Conservation (phyloP, 805 yeast genomes). For the Saccharomycopsis vini region DNA sequence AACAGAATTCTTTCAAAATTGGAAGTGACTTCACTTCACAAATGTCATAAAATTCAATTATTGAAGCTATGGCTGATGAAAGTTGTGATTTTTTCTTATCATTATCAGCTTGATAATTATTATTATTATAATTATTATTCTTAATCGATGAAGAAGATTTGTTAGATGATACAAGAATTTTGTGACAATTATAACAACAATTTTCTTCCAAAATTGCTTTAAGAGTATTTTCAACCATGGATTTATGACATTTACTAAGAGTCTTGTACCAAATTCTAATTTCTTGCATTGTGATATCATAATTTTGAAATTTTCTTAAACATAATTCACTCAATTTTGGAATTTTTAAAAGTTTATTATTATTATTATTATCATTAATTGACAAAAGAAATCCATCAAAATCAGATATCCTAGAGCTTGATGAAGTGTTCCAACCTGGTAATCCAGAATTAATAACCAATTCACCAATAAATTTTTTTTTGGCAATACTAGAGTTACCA, state of each 20-base stretch:
- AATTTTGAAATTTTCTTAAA: constrained; percentile 12
- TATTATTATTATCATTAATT: neutral
- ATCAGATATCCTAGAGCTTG: too few species aligned
- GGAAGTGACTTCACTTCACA: constrained; percentile 12
- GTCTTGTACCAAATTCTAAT: constrained; percentile 11
- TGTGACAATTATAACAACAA: constrained; percentile 13
- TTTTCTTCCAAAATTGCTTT: constrained; percentile 3
- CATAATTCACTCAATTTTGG: constrained; percentile 17
- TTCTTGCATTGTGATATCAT: constrained; percentile 15
- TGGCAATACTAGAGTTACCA: constrained; percentile 4
- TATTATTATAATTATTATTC: neutral
- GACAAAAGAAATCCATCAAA: too few species aligned
- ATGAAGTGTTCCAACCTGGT: too few species aligned
- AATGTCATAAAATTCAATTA: constrained; percentile 17
- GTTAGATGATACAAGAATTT: neutral
- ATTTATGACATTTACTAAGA: constrained; percentile 10
- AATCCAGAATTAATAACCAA: neutral
- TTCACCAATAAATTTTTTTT: constrained; percentile 10
- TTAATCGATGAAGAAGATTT: neutral
- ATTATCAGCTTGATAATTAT: neutral
- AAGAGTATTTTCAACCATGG: constrained; percentile 11
- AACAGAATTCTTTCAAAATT: constrained; percentile 17
- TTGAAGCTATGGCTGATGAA: constrained; percentile 3
- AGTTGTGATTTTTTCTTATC: neutral
- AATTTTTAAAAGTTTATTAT: neutral